Evolutionary conservation across 2,329 filamentous ascomycete genomes (phyloP), one percentile per base, ranked within the genome.

Genomic region (Thielaviopsis ethacetica): DNA sequence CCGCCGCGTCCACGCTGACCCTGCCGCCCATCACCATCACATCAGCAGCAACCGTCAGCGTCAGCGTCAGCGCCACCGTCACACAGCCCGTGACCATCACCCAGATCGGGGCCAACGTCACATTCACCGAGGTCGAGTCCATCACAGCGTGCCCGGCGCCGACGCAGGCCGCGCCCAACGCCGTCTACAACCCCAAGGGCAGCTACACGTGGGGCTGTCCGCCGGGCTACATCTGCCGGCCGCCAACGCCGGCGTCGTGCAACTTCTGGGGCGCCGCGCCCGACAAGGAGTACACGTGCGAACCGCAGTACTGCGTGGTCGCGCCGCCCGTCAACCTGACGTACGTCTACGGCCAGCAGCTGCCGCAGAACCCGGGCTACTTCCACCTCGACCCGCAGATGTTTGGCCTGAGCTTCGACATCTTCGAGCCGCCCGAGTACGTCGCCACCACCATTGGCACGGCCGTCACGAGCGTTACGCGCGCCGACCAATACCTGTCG

Each of bases 401-500:
- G 0, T 88, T 87, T 60, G 83, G 83, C 4, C 71, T 87, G 17
- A 77, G 74, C 55, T 83, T 80, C 61, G 77, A 77, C 50, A 82
- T 86, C 19, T 86, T 85, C 62, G 72, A 74, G 21, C 68, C 73
- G 24, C 69, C 74, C 24, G 65, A 76, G 5, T 64, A 71, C 1
- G 64, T 73, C 12, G 64, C 72, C 5, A 69, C 69, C 58, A 66
- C 69, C 1, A 58, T 71, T 26, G 66, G 68, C 10, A 66, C 70
- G 1, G 66, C 66, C n/a, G 65, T 66, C 13, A 65, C 68, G 10
- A 73, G 69, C 0, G 80, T 76, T 1, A 69, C 75, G 56, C 73
- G 72, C 0, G 82, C 79, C 0, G 80, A 80, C 1, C 75, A 81
- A 65, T 83, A 77, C 74, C 71, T 65, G 1, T 76, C 78, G 0